Conservation (phyloP, 768 basidiomycete species). For the Phylloporus sp. region DNA sequence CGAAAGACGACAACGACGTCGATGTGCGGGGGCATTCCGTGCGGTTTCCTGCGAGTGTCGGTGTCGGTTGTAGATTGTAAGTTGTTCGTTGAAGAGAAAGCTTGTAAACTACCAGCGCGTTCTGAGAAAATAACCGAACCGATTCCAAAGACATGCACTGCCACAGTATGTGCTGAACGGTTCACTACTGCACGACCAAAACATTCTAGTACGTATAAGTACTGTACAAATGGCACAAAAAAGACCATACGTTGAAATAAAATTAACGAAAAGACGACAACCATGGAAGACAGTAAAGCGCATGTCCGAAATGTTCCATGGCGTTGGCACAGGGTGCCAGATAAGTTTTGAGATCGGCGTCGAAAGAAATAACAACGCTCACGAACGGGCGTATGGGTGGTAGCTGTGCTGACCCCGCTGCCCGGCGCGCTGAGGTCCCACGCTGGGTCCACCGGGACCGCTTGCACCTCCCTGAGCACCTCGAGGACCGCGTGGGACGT, state of each 20-base stretch:
- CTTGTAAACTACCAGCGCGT: not conserved
- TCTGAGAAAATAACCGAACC: too few species aligned
- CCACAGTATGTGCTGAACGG: not conserved
- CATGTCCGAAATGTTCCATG: slow-evolving; percentile 4
- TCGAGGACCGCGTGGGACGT: slow-evolving; percentile 64
- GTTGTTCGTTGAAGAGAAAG: slow-evolving; percentile 1
- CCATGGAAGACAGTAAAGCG: slow-evolving; percentile 2
- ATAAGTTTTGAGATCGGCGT: slow-evolving; percentile 13
- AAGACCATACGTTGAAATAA: not conserved
- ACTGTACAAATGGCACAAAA: not conserved
- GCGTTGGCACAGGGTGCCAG: slow-evolving; percentile 2
- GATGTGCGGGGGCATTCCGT: slow-evolving; percentile 49
- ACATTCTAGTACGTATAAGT: not conserved
- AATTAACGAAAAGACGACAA: not conserved
- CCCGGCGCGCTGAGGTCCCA: slow-evolving; percentile 68
- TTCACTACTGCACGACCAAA: not conserved
- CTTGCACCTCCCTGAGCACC: slow-evolving; percentile 54
- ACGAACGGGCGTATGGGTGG: slow-evolving; percentile 77
- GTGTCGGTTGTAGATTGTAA: not conserved
- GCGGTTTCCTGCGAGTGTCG: not conserved
- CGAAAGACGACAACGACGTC: slow-evolving; percentile 75
- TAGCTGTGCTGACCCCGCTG: slow-evolving; percentile 78
- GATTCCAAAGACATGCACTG: not conserved
- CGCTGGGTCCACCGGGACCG: slow-evolving; percentile 47
- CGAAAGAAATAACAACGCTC: slow-evolving; percentile 3